Percentiles rank a stretch among this genome's conserved stretches.
Evolutionary conservation across 352 stramenopile species (phyloP).

Genomic region (Phytophthora foliorum): DNA sequence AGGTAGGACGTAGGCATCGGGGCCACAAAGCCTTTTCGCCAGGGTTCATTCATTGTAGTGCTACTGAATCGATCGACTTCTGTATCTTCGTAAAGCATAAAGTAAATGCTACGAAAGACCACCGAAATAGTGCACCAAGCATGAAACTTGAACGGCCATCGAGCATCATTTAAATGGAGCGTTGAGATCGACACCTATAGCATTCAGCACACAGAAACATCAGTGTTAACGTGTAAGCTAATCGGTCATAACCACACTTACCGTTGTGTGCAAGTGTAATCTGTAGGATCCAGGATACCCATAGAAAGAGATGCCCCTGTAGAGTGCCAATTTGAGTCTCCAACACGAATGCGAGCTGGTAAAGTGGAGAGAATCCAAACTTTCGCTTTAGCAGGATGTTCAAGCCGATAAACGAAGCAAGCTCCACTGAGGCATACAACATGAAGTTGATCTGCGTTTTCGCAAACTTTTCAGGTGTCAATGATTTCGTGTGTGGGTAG

Average conservation of each 20-base stretch:
- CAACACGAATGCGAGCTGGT: constrained; percentile 52
- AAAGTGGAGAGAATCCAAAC: constrained; percentile 39
- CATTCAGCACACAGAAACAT: neutral
- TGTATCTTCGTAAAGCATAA: too few relatives aligned
- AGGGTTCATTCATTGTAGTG: too few relatives aligned
- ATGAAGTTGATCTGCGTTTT: constrained; percentile 23
- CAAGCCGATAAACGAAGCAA: constrained; percentile 23
- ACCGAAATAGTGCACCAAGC: neutral
- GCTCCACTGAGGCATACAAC: constrained; percentile 34
- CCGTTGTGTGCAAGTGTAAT: constrained; percentile 42
- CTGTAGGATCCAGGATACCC: constrained; percentile 36
- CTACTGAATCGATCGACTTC: too few relatives aligned
- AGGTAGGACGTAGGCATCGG: too few relatives aligned
- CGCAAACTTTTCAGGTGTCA: constrained; percentile 13
- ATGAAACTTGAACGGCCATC: neutral
- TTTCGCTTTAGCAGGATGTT: constrained; percentile 19
- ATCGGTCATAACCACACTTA: constrained; percentile 1
- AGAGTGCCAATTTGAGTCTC: constrained; percentile 38
- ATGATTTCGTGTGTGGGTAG: constrained; percentile 21
- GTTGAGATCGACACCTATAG: constrained; percentile 7
- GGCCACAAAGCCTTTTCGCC: too few relatives aligned
- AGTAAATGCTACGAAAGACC: too few relatives aligned
- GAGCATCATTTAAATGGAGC: constrained; percentile 1
- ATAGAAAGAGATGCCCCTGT: constrained; percentile 38
- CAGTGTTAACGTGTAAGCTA: neutral